Base-by-base conservation (phyloP, 257 asterid species). In the Fraxinus americana region DNA sequence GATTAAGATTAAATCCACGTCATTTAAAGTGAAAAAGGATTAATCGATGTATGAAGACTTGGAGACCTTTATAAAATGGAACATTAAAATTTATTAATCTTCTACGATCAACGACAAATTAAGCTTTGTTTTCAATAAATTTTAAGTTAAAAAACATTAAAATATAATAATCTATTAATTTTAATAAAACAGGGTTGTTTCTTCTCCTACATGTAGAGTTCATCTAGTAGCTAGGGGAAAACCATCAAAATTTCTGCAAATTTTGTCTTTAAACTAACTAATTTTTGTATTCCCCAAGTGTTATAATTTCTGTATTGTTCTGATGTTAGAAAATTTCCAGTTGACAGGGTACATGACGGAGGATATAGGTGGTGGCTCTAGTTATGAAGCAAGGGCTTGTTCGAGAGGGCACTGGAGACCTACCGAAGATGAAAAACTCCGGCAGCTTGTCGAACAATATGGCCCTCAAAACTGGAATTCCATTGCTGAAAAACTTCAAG, bases 381-480 rank as follows among this genome's bases (percentile, higher is more conserved):
- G 84, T 29, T 88, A 88, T 25, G 93, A 91, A 78, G 79, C 87
- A 2, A 89, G 89, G 77, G 81, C 75, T 67, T 92, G 97, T 67
- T 95, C 94, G 67, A 87, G 97, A 48, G 98, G 98, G 0, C 98
- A 94, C 85, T 94, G 97, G 98, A 81, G 97, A 72, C 97, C 97
- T 0, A 93, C 97, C 0, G 98, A 94, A 82, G 98, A 94, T n/a
- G 98, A 92, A 74, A 92, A 82, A 50, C 96, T 92, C 76, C 86
- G 96, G 68, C 92, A 79, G 75, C 94, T 94, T 19, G 98, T 94
- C 50, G 90, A 89, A 29, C 88, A 91, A 80, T 86, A 83, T 71
- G 98, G 98, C 65, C 98, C 98, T 79, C 98, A 92, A 75, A 92
- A 94, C 79, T 94, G 98, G 98, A 94, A 94, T 71, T 90, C 98